Evolutionary conservation across 1,139 yeast genomes (phyloP).

Genomic region (Sugiyamaella sp.): DNA sequence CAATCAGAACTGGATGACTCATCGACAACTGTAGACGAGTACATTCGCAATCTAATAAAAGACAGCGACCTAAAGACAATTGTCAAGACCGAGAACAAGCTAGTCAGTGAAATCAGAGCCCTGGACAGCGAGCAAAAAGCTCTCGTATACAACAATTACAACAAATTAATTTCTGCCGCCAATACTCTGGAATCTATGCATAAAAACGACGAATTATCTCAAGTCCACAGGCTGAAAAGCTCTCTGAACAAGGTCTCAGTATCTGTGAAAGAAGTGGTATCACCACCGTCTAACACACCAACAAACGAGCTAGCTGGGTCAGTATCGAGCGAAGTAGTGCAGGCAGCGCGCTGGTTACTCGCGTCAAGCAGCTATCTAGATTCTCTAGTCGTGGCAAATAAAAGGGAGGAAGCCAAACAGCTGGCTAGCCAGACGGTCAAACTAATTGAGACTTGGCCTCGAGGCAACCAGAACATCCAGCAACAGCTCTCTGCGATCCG

Average conservation of each 20-base stretch:
- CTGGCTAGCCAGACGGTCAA: slow-evolving; percentile 28
- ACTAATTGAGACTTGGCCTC: slow-evolving; percentile 24
- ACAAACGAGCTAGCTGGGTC: neutral
- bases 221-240: slow-evolving; percentile 23
- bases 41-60: slow-evolving; percentile 35
- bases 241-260: slow-evolving; percentile 24
- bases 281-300: neutral
- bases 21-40: slow-evolving; percentile 32
- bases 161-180: slow-evolving; percentile 46
- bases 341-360: slow-evolving; percentile 15
- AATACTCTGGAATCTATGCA: slow-evolving; percentile 40
- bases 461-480: neutral
- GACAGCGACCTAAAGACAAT: slow-evolving; percentile 36
- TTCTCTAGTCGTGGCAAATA: slow-evolving; percentile 20
- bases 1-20: slow-evolving; percentile 32
- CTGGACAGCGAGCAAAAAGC: slow-evolving; percentile 49
- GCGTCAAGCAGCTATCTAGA: slow-evolving; percentile 20
- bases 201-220: slow-evolving; percentile 22
- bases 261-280: slow-evolving; percentile 14
- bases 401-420: slow-evolving; percentile 26
- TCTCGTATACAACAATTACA: slow-evolving; percentile 49
- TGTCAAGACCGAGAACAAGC: slow-evolving; percentile 39
- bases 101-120: slow-evolving; percentile 42
- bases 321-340: slow-evolving; percentile 4
- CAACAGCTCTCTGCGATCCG: slow-evolving; percentile 9